These are phyloP conservation scores for Diophrys sp. DNA, from an alignment of 73 alveolate genomes.

Conservation along the genomic window DNA sequence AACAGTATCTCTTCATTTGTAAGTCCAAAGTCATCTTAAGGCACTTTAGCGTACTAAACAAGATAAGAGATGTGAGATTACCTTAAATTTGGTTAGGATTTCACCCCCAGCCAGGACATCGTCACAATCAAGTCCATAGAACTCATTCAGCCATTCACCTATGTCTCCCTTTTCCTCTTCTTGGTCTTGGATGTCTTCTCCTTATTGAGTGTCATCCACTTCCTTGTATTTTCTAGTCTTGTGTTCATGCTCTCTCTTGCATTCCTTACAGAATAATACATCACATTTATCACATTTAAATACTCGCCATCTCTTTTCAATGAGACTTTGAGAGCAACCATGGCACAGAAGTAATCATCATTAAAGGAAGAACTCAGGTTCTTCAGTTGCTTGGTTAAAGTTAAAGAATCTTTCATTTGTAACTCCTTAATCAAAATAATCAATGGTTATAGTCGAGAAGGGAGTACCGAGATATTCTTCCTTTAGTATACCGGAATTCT, in stretches of 20 bases:
- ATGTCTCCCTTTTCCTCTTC: conserved; percentile 63
- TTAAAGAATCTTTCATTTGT: too few relatives aligned
- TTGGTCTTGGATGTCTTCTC: conserved; percentile 8
- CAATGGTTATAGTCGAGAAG: too few relatives aligned
- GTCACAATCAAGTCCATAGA: conserved; percentile 89
- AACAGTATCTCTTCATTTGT: conserved; percentile 90
- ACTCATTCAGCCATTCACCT: conserved; percentile 73
- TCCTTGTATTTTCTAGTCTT: conserved; percentile 40
- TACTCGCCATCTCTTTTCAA: conserved; percentile 29
- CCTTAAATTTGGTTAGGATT: conserved; percentile 86
- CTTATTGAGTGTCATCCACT: conserved; percentile 13
- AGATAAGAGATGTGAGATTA: too few relatives aligned
- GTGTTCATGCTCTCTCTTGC: conserved; percentile 77
- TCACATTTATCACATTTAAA: conserved; percentile 52
- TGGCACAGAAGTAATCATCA: conserved; percentile 44
- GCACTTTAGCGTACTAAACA: conserved; percentile 88
- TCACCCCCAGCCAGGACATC: conserved; percentile 91
- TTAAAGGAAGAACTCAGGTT: too few relatives aligned
- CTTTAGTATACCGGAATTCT: too few relatives aligned
- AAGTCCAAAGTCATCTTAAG: conserved; percentile 86
- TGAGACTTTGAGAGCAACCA: conserved; percentile 23
- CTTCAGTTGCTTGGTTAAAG: too few relatives aligned
- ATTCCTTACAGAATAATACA: conserved; percentile 64
- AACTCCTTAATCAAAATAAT: too few relatives aligned
- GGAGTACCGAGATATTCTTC: too few relatives aligned